Base-by-base conservation (phyloP, 1,284 basidiomycete species). In the Cutaneotrichosporon dermatis region DNA sequence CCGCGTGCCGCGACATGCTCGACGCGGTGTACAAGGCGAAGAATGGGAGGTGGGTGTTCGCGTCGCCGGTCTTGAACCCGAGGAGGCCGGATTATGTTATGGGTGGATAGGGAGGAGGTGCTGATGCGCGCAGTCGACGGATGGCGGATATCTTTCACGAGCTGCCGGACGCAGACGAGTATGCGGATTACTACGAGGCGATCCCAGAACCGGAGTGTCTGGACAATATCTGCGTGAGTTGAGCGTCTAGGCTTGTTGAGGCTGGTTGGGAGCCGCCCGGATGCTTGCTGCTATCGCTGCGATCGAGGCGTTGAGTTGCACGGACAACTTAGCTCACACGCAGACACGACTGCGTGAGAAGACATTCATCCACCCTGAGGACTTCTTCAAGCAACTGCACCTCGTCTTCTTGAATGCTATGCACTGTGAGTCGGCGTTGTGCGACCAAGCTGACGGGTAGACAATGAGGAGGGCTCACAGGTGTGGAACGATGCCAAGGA, bases 381-480 rank as follows among this genome's bases (percentile, higher is more conserved):
- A 66, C 7, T 76, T 78, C 59, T 73, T 73, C 69, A 71, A 70
- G 34, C 73, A 76, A 54, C 60, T 79, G 6, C 72, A 78, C 55
- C 68, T 76, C 25, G 73, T 78, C 39, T 79, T 78, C 64, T 64
- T 74, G 34, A 79, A 79, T 57, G 78, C 78, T 4, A 76, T 73
- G 64, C 69, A 76, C 55, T 79, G 77, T 77, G 58, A 62, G 77
- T 42, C 16, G 0, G 1, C 16, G 2, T 5, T 1, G 12, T 3
- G 6, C 5, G n/a, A 15, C 13, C 3, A 7, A 13, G 25, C 60
- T 62, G 43, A 62, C 51, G 25, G 25, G 2, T 55, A 78, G 76
- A 76, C 54, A 78, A 78, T 62, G 74, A 78, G 54, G 76, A 78
- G 6, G 65, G 62, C 4, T 76, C 74, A 6, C 58, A 65, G 25